A percentile compares a stretch with the other conserved stretches of the same genome.
Evolutionary conservation across 306 rosid species (phyloP).

Genomic region (Begonia peltatifolia): DNA sequence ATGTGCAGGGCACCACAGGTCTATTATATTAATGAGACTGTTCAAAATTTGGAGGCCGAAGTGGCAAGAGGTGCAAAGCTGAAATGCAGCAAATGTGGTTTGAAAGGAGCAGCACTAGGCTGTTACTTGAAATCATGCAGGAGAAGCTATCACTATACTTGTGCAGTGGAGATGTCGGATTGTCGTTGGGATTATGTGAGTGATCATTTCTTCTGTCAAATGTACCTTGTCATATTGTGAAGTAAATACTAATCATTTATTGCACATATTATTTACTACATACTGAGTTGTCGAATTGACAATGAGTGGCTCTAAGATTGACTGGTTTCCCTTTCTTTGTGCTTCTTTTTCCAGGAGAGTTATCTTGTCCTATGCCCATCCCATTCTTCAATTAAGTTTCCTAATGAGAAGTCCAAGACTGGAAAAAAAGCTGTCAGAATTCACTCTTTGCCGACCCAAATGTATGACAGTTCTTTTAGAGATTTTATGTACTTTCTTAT

Average conservation of each 20-base stretch:
- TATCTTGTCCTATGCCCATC: conserved; percentile 73
- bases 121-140: conserved; percentile 75
- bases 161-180: conserved; percentile 53
- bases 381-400: conserved; percentile 51
- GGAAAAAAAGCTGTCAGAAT: conserved; percentile 17
- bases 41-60: conserved; percentile 64
- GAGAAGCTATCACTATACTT: conserved; percentile 71
- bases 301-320: no score
- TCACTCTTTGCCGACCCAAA: conserved; percentile 11
- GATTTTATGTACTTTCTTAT: neutral
- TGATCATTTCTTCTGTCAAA: neutral
- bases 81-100: conserved; percentile 65
- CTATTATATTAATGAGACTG: conserved; percentile 39
- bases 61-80: conserved; percentile 79
- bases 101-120: conserved; percentile 92
- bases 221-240: neutral
- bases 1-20: conserved; percentile 82
- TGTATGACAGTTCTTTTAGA: conserved; percentile 8
- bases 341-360: conserved; percentile 33
- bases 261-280: neutral
- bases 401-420: conserved; percentile 41
- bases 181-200: conserved; percentile 74
- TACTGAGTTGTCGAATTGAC: no score
- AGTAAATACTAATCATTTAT: neutral
- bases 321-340: conserved; percentile 1